Percentiles rank a stretch among this genome's conserved stretches.
Conservation (phyloP, 2,329 filamentous ascomycete genomes). For the Aureobasidium lini region DNA sequence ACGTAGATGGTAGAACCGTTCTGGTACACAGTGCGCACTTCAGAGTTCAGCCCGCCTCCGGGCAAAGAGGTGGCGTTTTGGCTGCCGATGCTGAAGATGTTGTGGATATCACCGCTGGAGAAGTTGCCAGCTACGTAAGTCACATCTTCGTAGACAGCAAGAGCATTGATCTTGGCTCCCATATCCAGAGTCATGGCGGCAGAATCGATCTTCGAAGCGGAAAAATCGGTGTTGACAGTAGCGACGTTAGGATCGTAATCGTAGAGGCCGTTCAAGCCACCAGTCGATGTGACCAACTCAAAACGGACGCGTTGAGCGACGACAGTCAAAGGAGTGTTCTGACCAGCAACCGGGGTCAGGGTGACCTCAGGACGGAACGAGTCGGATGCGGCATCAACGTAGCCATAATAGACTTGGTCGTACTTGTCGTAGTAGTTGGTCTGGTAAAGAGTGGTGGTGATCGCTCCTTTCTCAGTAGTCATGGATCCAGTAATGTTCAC, state of each 20-base stretch:
- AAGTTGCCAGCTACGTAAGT: constrained; percentile 83
- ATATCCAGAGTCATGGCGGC: constrained; percentile 63
- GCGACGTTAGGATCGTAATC: constrained; percentile 68
- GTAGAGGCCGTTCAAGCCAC: constrained; percentile 80
- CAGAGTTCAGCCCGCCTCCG: constrained; percentile 69
- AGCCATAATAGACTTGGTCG: constrained; percentile 81
- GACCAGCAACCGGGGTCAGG: constrained; percentile 59
- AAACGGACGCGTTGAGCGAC: constrained; percentile 90
- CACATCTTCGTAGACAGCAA: constrained; percentile 57
- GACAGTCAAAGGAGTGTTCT: constrained; percentile 60
- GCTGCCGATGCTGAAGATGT: constrained; percentile 68
- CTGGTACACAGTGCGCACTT: constrained; percentile 64
- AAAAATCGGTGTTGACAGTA: constrained; percentile 56
- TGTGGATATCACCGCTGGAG: constrained; percentile 56
- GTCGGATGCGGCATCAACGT: constrained; percentile 65
- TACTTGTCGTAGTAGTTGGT: constrained; percentile 97
- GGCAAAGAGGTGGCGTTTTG: constrained; percentile 55
- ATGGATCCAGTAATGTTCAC: constrained; percentile 74
- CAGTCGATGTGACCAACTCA: constrained; percentile 62
- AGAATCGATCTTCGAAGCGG: constrained; percentile 65
- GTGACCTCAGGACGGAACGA: constrained; percentile 77
- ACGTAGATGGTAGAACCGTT: constrained; percentile 65
- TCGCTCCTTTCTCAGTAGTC: constrained; percentile 39
- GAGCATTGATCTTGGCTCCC: constrained; percentile 60
- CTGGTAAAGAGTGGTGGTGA: constrained; percentile 65